A percentile compares a stretch with the other conserved stretches of the same genome.
Evolutionary conservation across 257 asterid species (phyloP).

Genomic region (Gentiana macrophylla): DNA sequence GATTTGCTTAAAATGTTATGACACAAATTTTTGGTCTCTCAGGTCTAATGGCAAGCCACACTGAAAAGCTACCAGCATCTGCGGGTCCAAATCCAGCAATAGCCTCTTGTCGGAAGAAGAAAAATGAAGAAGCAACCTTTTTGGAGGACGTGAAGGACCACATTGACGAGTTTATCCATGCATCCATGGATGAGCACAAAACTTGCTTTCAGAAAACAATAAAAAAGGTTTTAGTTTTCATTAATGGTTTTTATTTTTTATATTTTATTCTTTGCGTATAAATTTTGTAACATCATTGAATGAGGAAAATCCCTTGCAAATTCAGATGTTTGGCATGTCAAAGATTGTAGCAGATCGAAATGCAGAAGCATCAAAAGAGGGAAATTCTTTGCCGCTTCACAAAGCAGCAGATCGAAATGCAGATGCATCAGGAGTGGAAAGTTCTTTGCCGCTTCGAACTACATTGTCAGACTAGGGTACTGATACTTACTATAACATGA

Average conservation of each 20-base stretch:
- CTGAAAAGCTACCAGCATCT: not conserved
- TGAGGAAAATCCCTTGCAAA: constrained; percentile 1
- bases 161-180: constrained; percentile 68
- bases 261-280: too few relatives aligned
- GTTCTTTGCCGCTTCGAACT: constrained; percentile 65
- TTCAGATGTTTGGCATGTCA: constrained; percentile 85
- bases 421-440: constrained; percentile 48
- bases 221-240: constrained; percentile 35
- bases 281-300: not conserved
- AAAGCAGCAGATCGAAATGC: constrained; percentile 54
- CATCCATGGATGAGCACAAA: constrained; percentile 89
- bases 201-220: constrained; percentile 81
- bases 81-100: constrained; percentile 25
- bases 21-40: too few relatives aligned
- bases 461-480: constrained; percentile 38
- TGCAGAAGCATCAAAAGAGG: constrained; percentile 49
- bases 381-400: constrained; percentile 54
- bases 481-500: too few relatives aligned
- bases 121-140: constrained; percentile 51
- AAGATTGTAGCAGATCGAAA: constrained; percentile 64
- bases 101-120: constrained; percentile 73
- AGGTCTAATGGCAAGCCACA: constrained; percentile 5
- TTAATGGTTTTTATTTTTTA: too few relatives aligned
- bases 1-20: too few relatives aligned
- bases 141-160: constrained; percentile 71